A percentile compares a stretch with the other conserved stretches of the same genome.
Conservation (phyloP, 139 green algal genomes). For the Chlorella vulgaris region DNA sequence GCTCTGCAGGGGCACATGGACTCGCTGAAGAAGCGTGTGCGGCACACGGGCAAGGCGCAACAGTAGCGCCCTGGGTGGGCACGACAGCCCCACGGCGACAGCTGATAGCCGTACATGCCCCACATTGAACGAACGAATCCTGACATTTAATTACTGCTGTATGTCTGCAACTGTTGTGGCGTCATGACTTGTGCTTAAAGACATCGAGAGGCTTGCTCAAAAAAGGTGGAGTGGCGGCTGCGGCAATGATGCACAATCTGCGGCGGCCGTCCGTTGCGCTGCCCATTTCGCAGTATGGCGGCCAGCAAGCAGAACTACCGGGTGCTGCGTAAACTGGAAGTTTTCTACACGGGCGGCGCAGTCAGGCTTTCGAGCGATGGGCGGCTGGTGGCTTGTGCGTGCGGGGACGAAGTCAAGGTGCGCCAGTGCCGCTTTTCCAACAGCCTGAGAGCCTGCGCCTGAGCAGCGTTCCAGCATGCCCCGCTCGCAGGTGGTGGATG, state of each 20-base stretch:
- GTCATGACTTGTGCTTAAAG: too few relatives aligned
- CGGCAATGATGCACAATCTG: too few relatives aligned
- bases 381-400: constrained; percentile 75
- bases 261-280: too few relatives aligned
- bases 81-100: neutral
- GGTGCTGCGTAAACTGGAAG: constrained; percentile 69
- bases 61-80: neutral
- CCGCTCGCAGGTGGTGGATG: constrained; percentile 70
- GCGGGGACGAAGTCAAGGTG: constrained; percentile 90
- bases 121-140: neutral
- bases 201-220: too few relatives aligned
- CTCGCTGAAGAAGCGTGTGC: constrained; percentile 62
- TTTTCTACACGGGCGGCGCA: constrained; percentile 90
- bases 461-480: neutral
- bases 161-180: too few relatives aligned
- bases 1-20: constrained; percentile 65
- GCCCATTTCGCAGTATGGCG: too few relatives aligned
- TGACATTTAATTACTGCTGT: neutral
- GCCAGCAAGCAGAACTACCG: constrained; percentile 74
- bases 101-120: too few relatives aligned
- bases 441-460: neutral
- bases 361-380: constrained; percentile 67
- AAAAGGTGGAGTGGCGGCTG: too few relatives aligned
- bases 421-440: neutral
- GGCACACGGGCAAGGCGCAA: constrained; percentile 16